Evolutionary conservation across 1,284 basidiomycete species (phyloP).

Genomic region (Tylopilus sp.): DNA sequence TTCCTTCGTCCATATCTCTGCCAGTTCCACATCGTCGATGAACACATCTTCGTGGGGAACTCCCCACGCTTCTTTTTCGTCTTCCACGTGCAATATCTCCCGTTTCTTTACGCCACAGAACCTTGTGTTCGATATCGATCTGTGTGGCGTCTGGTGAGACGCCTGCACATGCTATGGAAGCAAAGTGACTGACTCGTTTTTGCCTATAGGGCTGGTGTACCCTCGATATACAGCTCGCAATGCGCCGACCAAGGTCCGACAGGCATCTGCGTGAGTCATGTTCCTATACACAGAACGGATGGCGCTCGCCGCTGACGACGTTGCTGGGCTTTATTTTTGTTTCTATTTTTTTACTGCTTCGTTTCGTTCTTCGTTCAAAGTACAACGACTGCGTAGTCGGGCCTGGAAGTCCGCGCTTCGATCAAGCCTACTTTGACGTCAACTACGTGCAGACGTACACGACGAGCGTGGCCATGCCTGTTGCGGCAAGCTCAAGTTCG

Average conservation of each 20-base stretch:
- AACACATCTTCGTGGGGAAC: conserved; percentile 50
- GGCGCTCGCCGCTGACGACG: conserved; percentile 1
- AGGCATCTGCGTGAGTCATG: conserved; percentile 39
- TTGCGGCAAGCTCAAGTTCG: conserved; percentile 5
- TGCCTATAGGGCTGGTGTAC: conserved; percentile 40
- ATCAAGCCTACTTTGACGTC: conserved; percentile 39
- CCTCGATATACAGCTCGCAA: conserved; percentile 33
- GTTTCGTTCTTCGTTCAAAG: no score
- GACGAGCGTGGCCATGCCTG: conserved; percentile 1
- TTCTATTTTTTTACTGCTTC: no score
- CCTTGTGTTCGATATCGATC: conserved; percentile 52
- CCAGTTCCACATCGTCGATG: conserved; percentile 37
- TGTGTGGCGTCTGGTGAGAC: conserved; percentile 52
- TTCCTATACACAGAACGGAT: neutral
- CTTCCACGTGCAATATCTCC: conserved; percentile 42
- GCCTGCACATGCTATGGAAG: neutral
- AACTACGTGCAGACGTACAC: conserved; percentile 33
- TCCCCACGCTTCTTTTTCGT: conserved; percentile 50
- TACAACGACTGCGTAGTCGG: conserved; percentile 42
- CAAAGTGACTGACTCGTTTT: neutral
- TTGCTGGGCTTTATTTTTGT: neutral
- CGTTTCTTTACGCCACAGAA: conserved; percentile 50
- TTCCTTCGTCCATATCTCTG: conserved; percentile 41
- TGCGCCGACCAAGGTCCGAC: conserved; percentile 38
- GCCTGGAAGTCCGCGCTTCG: conserved; percentile 44